Base-by-base conservation (phyloP, 257 asterid species). In the Penstemon davidsonii region DNA sequence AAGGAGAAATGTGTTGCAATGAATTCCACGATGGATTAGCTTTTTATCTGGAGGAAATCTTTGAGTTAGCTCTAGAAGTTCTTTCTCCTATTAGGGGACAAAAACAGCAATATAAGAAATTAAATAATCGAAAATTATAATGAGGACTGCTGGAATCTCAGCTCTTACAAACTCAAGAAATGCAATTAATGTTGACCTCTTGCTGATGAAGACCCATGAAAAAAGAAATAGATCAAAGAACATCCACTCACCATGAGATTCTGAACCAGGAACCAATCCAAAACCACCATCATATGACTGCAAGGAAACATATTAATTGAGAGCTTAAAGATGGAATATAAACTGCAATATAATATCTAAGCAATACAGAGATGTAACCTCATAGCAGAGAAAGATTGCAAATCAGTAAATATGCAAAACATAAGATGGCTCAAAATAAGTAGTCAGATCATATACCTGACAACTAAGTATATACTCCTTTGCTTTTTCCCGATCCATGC, bases 221-320 rank as follows among this genome's bases (percentile, higher is more conserved):
- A 37, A 53, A 47, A 44, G 33, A 25, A 25, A 25, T 25, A 25
- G 33, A 15, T 25, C 33, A 25, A 25, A 25, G 33, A 25, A 60
- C 55, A 70, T 72, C 72, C 70, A 81, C 96, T 84, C 84, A 94
- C 97, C 99, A 82, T 91, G 99, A 73, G 97, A 83, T 86, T 94
- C 99, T 53, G 95, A 79, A 60, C 95, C 95, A 72, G 99, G 97
- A 69, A 78, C 75, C 78, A 94, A 75, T 39, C 99, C 96, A 82
- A 91, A 91, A 37, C 96, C 97, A 76, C 99, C 99, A 72, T 91
- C 99, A 69, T 94, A 94, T 65, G 99, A 91, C 99, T 94, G 90
- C 88, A 85, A 55, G 62, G 67, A 57, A 49, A 72, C 57, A 62
- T 41, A 62, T 50, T 2, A 25, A 25, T 25, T 25, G 39, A 39